Base-by-base conservation (phyloP, 208 protist species). In the Leishmania guyanensis region DNA sequence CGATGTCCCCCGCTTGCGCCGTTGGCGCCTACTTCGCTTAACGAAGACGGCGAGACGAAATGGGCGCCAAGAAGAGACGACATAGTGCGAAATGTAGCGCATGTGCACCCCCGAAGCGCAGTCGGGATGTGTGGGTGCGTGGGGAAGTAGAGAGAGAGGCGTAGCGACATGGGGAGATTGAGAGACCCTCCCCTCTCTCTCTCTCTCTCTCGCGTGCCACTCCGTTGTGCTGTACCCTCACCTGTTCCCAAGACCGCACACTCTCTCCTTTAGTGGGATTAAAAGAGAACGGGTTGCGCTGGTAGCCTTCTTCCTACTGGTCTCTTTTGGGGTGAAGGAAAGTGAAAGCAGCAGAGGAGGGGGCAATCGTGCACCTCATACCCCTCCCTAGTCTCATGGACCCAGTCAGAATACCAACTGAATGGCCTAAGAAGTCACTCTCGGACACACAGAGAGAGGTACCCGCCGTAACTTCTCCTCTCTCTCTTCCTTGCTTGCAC, bases 391-490 rank as follows among this genome's bases (percentile, higher is more conserved):
- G 16, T 12, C 53, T 20, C 16, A 12, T 56, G n/a, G 10, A 39
- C 10, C 8, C 62, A 66, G 36, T 14, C 62, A n/a, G 14, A 66
- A 66, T 66, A n/a, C 14, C 12, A 66, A 66, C 16, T 17, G 60
- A 65, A 46, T 46, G 43, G 43, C 43, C 43, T 46, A 46, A 39
- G n/a, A 66, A 29, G 12, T 17, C 68, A 72, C 3, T 14, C 39
- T 51, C 68, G 20, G 16, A 48, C 16, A 3, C 68, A 53, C 68
- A 73, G 8, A 73, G 16, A n/a, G 39, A 33, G 43, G 14, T 51
- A 76, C 43, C 43, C 43, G 43, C 43, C 43, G 22, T 46, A 33
- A n/a, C 16, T 51, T 68, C 43, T 70, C 86, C 39, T 54, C 53
- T 33, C 36, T 65, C 29, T 51, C 58, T 4, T 39, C 62, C 76